These are phyloP conservation scores for Bryoerythrophyllum caledonicum DNA, from an alignment of 225 moss, liverwort and hornwort genomes.

Conservation along the genomic window DNA sequence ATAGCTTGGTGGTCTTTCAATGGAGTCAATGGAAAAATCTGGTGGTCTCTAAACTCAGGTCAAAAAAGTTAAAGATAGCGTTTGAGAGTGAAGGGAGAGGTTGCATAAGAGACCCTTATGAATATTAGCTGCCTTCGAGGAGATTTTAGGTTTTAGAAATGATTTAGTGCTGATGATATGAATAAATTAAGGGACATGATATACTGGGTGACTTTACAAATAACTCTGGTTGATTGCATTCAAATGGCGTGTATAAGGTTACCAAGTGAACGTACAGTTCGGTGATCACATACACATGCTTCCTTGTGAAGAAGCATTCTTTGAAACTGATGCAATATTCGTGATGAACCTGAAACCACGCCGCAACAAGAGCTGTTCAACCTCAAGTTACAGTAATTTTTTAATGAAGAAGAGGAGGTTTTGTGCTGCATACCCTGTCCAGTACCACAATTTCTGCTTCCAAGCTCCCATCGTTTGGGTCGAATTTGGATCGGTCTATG, in stretches of 20 bases:
- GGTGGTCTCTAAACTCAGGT: too few species aligned
- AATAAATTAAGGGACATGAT: too few species aligned
- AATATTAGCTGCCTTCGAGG: too few species aligned
- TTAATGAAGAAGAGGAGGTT: neutral
- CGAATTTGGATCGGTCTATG: slow-evolving; percentile 79
- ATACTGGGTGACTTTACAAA: too few species aligned
- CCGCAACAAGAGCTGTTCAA: neutral
- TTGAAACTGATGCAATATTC: slow-evolving; percentile 77
- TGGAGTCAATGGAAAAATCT: too few species aligned
- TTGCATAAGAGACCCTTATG: too few species aligned
- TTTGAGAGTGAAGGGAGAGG: too few species aligned
- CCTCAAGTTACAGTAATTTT: neutral
- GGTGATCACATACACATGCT: slow-evolving; percentile 83
- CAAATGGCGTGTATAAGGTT: neutral
- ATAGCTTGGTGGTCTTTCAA: too few species aligned
- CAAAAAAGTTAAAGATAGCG: too few species aligned
- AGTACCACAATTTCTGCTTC: slow-evolving; percentile 81
- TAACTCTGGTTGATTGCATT: neutral
- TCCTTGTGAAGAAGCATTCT: slow-evolving; percentile 84
- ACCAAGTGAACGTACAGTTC: slow-evolving; percentile 61
- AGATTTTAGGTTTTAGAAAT: too few species aligned
- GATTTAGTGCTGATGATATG: too few species aligned
- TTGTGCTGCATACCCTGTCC: slow-evolving; percentile 43
- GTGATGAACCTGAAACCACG: slow-evolving; percentile 63
- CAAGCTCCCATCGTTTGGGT: slow-evolving; percentile 70